Conservation (phyloP, 768 basidiomycete species). For the Grammothele lineata region DNA sequence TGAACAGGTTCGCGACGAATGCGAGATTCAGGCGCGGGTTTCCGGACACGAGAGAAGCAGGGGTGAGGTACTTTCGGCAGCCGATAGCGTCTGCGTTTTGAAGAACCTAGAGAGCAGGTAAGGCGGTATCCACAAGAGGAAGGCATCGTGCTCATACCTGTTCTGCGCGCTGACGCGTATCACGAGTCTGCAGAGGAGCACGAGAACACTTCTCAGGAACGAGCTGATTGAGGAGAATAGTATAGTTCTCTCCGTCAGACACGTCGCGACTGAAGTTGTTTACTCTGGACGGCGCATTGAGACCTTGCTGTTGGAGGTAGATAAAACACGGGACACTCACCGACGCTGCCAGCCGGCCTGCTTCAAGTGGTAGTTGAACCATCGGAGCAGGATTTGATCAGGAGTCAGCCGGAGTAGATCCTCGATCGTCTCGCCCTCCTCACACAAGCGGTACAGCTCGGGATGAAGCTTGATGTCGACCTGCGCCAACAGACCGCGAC, state of each 20-base stretch:
- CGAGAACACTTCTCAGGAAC: conserved; percentile 91
- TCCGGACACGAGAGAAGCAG: conserved; percentile 85
- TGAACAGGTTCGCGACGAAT: conserved; percentile 98
- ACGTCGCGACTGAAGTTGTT: conserved; percentile 98
- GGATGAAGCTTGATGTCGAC: conserved; percentile 99
- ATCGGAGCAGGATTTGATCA: conserved; percentile 94
- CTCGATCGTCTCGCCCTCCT: conserved; percentile 96
- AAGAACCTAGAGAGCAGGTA: conserved; percentile 76
- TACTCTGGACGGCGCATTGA: too few species aligned
- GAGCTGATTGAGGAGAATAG: conserved; percentile 90
- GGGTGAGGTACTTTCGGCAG: conserved; percentile 93
- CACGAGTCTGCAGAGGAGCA: conserved; percentile 83
- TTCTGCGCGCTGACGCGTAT: conserved; percentile 83
- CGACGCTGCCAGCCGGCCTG: conserved; percentile 87
- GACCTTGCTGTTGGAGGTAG: too few species aligned
- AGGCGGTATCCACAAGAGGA: too few species aligned
- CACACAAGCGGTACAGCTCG: conserved; percentile 91
- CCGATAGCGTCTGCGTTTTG: conserved; percentile 92
- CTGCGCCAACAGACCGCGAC: conserved; percentile 86
- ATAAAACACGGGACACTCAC: conserved; percentile 34
- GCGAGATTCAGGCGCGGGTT: conserved; percentile 97
- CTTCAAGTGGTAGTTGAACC: conserved; percentile 99
- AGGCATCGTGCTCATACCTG: conserved; percentile 44
- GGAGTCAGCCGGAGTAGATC: conserved; percentile 91
- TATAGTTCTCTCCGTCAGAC: conserved; percentile 97